Base-by-base conservation (phyloP, 2,329 filamentous ascomycete genomes). In the Colletotrichum brevisporum region DNA sequence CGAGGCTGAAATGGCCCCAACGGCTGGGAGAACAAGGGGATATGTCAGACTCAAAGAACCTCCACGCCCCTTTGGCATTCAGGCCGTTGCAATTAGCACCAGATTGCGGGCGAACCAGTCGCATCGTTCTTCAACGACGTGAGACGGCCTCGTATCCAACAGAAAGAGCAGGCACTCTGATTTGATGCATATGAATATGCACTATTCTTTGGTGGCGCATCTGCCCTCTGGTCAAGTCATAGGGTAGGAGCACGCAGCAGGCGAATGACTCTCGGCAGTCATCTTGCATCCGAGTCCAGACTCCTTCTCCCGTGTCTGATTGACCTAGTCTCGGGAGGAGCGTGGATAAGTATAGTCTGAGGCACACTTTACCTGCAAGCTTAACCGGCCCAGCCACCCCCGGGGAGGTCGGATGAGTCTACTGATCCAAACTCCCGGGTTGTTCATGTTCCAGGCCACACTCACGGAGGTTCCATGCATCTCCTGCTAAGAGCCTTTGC, bases 1-100 rank as follows among this genome's bases (percentile, higher is more conserved):
- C 10, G 52, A 63, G 63, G 57, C 63, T 57, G 51, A 67, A 50
- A 50, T 56, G 5, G 31, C 63, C 45, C 43, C 36, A 67, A 55
- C 57, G 45, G 57, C 24, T 36, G 51, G 43, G 51, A 26, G n/a
- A 56, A 63, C 57, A 56, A 63, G 45, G 31, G 51, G 24, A 51
- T 2, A 45, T 36, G 12, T n/a, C 48, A 53, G 15, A 16, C 58
- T 51, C 50, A 27, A 45, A 48, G 45, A 45, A 1, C 15, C 16
- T 51, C 58, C 43, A 15, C 51, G 47, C 64, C 27, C 36, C 13
- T 8, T 8, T 26, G 59, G 10, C 39, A 51, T 36, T 31, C 18
- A 51, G 15, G 26, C 57, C 26, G 6, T 51, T 41, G 13, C 21
- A n/a, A 21, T 45, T 41, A 36, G 57, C 13, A 51, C 24, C 51